Evolutionary conservation across 2,329 filamentous ascomycete genomes (phyloP).

Genomic region (Zymoseptoria tritici): DNA sequence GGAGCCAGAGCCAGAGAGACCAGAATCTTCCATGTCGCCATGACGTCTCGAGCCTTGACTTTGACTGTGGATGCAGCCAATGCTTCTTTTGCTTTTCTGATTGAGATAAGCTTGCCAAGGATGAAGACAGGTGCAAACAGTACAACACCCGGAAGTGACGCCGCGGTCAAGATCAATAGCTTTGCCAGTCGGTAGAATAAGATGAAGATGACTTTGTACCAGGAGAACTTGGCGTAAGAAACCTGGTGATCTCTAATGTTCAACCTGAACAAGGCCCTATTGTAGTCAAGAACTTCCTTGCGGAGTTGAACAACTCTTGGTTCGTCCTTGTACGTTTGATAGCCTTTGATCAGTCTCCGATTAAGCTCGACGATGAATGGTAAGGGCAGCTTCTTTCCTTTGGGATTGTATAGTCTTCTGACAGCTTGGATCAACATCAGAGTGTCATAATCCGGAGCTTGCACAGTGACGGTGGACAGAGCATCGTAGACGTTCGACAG

Average conservation of each 20-base stretch:
- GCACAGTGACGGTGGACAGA: constrained; percentile 81
- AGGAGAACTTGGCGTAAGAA: constrained; percentile 78
- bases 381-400: constrained; percentile 84
- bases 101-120: constrained; percentile 72
- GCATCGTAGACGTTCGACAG: constrained; percentile 81
- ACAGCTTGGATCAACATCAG: constrained; percentile 95
- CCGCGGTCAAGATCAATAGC: constrained; percentile 65
- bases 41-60: constrained; percentile 78
- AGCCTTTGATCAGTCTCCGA: constrained; percentile 80
- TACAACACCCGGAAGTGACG: constrained; percentile 76
- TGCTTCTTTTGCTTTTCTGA: constrained; percentile 73
- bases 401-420: constrained; percentile 85
- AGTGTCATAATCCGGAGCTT: constrained; percentile 88
- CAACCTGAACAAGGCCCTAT: constrained; percentile 74
- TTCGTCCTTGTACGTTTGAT: constrained; percentile 87
- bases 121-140: constrained; percentile 87
- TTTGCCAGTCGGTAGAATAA: constrained; percentile 76
- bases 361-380: constrained; percentile 93
- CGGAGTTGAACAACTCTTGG: constrained; percentile 70
- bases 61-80: constrained; percentile 82
- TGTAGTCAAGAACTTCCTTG: constrained; percentile 73
- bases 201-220: constrained; percentile 64
- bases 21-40: constrained; percentile 89
- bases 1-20: constrained; percentile 81
- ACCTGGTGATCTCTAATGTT: constrained; percentile 92